Evolutionary conservation across 2,329 filamentous ascomycete species (phyloP).

Genomic region (Cladosporium sp.): DNA sequence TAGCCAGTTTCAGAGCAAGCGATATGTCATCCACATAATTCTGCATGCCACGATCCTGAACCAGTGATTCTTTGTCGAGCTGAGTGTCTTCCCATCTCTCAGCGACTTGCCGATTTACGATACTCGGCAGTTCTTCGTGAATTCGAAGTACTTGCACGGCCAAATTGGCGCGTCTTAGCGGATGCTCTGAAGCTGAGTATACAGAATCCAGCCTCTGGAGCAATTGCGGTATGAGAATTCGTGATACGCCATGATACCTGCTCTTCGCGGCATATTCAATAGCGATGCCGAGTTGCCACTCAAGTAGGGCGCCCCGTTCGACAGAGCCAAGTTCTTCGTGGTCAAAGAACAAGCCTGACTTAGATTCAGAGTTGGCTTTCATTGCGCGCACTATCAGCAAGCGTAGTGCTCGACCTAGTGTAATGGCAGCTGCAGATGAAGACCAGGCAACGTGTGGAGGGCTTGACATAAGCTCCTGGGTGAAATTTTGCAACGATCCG

Average conservation of each 20-base stretch:
- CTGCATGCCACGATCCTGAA: constrained; percentile 37
- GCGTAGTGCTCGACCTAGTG: constrained; percentile 28
- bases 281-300: constrained; percentile 41
- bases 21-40: constrained; percentile 39
- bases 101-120: constrained; percentile 21
- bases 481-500: constrained; percentile 58
- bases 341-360: constrained; percentile 34
- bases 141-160: constrained; percentile 25
- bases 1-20: constrained; percentile 42
- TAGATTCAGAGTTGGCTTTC: constrained; percentile 23
- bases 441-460: constrained; percentile 40
- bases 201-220: constrained; percentile 24
- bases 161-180: constrained; percentile 31
- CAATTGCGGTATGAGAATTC: constrained; percentile 24
- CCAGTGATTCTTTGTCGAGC: background rate
- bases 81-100: background rate
- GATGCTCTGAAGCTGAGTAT: constrained; percentile 26
- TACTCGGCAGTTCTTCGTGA: constrained; percentile 26
- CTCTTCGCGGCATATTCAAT: constrained; percentile 27
- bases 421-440: constrained; percentile 23
- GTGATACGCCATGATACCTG: constrained; percentile 25
- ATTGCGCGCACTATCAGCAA: constrained; percentile 24
- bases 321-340: constrained; percentile 31
- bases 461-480: constrained; percentile 49
- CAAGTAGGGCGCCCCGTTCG: constrained; percentile 42